These are phyloP conservation scores for Xylariaceae sp. DNA, from an alignment of 2,329 filamentous ascomycete genomes.

Conservation along the genomic window DNA sequence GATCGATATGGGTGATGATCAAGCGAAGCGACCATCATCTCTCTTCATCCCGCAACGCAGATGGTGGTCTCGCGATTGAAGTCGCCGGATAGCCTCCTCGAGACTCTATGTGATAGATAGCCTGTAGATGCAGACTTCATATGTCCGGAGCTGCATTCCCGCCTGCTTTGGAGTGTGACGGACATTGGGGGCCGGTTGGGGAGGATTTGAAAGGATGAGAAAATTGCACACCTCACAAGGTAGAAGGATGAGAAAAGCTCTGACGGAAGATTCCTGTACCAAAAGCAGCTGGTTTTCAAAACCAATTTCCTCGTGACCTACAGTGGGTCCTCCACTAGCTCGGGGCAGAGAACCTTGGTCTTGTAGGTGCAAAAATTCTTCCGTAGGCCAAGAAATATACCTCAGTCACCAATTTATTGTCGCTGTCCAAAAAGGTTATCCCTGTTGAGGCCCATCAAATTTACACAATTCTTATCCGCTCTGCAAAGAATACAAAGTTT, in stretches of 20 bases:
- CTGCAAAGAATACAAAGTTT: no score
- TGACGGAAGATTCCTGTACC: conserved; percentile 9
- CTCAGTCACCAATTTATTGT: no score
- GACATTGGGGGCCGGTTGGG: conserved; percentile 18
- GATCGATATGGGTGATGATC: background rate
- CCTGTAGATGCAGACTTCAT: conserved; percentile 9
- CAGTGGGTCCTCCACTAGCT: conserved; percentile 9
- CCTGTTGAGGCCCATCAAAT: no score
- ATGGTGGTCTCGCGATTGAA: conserved; percentile 5
- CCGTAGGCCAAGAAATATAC: no score
- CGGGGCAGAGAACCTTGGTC: no score
- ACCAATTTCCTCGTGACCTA: conserved; percentile 8
- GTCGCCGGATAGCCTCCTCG: conserved; percentile 1
- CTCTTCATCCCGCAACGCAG: conserved; percentile 20
- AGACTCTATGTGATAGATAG: background rate
- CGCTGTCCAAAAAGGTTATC: no score
- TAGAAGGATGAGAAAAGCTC: conserved; percentile 8
- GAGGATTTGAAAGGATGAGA: conserved; percentile 3
- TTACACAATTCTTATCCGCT: no score
- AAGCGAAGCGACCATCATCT: background rate
- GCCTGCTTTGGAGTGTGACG: conserved; percentile 9
- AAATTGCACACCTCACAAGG: background rate
- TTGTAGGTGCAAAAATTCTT: no score
- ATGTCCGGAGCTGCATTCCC: conserved; percentile 12
- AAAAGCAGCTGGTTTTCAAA: conserved; percentile 14